phyloP scores from a whole-genome alignment of 306 rosid genomes.

The Medicago arabica region DNA sequence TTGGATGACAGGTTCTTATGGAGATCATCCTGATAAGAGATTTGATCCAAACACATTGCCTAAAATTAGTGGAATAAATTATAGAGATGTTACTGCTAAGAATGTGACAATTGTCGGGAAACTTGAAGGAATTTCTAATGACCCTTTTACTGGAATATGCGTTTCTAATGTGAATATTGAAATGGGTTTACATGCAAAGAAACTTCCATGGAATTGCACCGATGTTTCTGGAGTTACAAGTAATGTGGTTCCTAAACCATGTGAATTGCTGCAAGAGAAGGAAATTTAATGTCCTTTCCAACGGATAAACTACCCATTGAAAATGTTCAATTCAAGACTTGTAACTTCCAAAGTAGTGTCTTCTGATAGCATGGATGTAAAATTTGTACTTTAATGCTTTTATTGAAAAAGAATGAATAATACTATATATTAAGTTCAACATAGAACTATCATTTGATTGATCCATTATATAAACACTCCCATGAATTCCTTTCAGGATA shows the following conservation, averaged over 20 bases:
- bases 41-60: slow-evolving; percentile 73
- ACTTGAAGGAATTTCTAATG: slow-evolving; percentile 57
- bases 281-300: slow-evolving; percentile 56
- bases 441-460: too few relatives aligned
- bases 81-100: slow-evolving; percentile 53
- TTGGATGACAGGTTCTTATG: slow-evolving; percentile 54
- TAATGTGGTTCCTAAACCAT: slow-evolving; percentile 60
- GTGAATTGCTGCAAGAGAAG: slow-evolving; percentile 53
- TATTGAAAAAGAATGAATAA: too few relatives aligned
- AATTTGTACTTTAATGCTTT: too few relatives aligned
- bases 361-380: too few relatives aligned
- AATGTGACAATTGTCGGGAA: slow-evolving; percentile 29
- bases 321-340: slow-evolving; percentile 53
- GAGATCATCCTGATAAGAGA: slow-evolving; percentile 53
- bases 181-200: slow-evolving; percentile 22
- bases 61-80: slow-evolving; percentile 53
- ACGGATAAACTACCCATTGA: slow-evolving; percentile 62
- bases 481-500: too few relatives aligned
- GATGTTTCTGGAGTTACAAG: slow-evolving; percentile 33
- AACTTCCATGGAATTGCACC: slow-evolving; percentile 76
- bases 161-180: too few relatives aligned
- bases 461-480: too few relatives aligned
- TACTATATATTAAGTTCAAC: too few relatives aligned
- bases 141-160: slow-evolving; percentile 57
- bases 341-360: slow-evolving; percentile 20